Base-by-base conservation (phyloP, 768 basidiomycete species). In the Amanita inopinata region DNA sequence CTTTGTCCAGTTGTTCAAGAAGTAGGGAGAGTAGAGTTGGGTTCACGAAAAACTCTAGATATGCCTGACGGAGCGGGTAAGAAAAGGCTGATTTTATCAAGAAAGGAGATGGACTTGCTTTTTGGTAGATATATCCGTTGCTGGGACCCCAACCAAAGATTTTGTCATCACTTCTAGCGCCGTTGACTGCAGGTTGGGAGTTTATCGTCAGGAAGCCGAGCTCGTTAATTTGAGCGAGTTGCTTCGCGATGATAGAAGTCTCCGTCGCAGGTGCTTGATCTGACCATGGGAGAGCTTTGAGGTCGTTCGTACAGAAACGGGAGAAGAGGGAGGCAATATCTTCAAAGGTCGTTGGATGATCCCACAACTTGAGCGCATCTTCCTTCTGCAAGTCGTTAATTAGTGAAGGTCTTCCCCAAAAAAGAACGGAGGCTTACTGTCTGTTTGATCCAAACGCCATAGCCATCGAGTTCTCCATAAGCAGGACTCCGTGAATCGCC, bases 401-500 rank as follows among this genome's bases (percentile, higher is more conserved):
- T n/a, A 10, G 23, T 38, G n/a, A 31, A 30, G 4, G n/a, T 24
- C 5, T n/a, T 17, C 17, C 30, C 9, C 12, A 33, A 17, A 12
- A 14, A 12, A 31, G 23, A 10, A 14, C 24, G n/a, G 18, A 11
- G 25, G 51, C 61, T 17, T 28, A 89, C 92, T 27, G 84, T 80
- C 55, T 94, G 84, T 59, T 92, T 92, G 53, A 98, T 77, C 61
- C 76, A 88, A 31, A 96, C 79, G 40, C 94, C 94, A 51, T 94
- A 97, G 1, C 94, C 94, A 56, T 99, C 94, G 42, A 99, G 65
- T 63, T 99, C 96, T 54, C 96, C 96, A 51, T 96, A 99, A 10
- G 96, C 96, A 20, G 96, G 96, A 72, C 86, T 90, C 45, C 96
- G 78, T 5, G 93, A 83, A 64, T 98, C 96, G 53, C 96, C 96